Base-by-base conservation (phyloP, 352 stramenopile species). In the Phytophthora parvispora region DNA sequence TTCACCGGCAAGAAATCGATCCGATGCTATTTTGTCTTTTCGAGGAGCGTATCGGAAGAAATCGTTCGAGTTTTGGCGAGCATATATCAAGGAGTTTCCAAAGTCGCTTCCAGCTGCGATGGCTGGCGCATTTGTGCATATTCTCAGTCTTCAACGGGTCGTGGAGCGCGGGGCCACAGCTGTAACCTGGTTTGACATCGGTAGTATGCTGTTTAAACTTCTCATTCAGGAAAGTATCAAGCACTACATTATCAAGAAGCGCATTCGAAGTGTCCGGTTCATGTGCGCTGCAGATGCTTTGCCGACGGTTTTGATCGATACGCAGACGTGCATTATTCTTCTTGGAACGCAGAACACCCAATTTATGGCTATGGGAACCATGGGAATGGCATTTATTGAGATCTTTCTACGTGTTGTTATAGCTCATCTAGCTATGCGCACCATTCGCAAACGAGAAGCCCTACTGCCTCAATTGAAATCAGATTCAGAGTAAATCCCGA, bases 261-360 rank as follows among this genome's bases (percentile, higher is more conserved):
- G 57, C 1, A 65, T 78, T 2, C 53, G 71, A 4, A 73, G 77
- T 38, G 68, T 63, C 24, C 68, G 70, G 3, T 68, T 66, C 15
- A 87, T 87, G 56, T 83, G 69, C 20, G 54, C 69, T 4, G 48
- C 61, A 0, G 74, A 84, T 4, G 78, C 59, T 1, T 36, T 86
- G 4, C 78, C 75, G 6, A 81, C 78, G 0, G 67, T 86, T 1
- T 31, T 86, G 10, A 76, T 84, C 38, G 75, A 86, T 28, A 84
- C 78, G 0, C 75, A 87, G 25, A 56, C 78, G 3, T 65, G 78
- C 29, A 69, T 87, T 4, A 61, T 79, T 31, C 49, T 87, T 34
- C 74, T 78, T 12, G 64, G 69, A 8, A 64, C 66, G 1, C 60
- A 73, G 16, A 76, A 42, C 15, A 64, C 56, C 9, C 32, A 54